These are phyloP conservation scores for Penicillium corylophilum DNA, from an alignment of 2,329 filamentous ascomycete genomes.

Conservation along the genomic window DNA sequence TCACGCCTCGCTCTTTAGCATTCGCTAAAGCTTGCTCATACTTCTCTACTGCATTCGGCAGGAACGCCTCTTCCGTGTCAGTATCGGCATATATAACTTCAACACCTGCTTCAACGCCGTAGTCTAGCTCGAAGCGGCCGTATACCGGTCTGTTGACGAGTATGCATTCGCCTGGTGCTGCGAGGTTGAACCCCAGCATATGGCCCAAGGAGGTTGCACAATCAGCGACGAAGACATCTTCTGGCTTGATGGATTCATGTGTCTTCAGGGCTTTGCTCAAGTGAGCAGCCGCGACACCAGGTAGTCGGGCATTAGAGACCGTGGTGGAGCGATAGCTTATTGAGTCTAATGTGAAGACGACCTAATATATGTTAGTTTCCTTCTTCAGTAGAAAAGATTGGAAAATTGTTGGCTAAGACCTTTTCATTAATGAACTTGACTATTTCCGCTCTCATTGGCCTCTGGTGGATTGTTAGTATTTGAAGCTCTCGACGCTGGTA, in stretches of 20 bases:
- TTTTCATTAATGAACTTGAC: slow-evolving; percentile 41
- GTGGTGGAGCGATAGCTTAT: slow-evolving; percentile 45
- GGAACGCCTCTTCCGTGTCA: slow-evolving; percentile 40
- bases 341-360: slow-evolving; percentile 33
- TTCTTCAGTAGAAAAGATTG: no score
- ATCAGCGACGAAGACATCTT: slow-evolving; percentile 43
- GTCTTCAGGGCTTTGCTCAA: slow-evolving; percentile 46
- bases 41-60: slow-evolving; percentile 26
- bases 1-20: slow-evolving; percentile 33
- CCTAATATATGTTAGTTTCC: slow-evolving; percentile 10
- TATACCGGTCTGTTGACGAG: slow-evolving; percentile 50
- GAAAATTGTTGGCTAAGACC: slow-evolving; percentile 8
- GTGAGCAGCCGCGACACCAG: slow-evolving; percentile 41
- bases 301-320: slow-evolving; percentile 40
- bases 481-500: not conserved
- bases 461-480: slow-evolving; percentile 21
- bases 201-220: slow-evolving; percentile 46
- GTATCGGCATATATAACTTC: slow-evolving; percentile 43
- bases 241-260: slow-evolving; percentile 30
- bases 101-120: slow-evolving; percentile 45
- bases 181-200: slow-evolving; percentile 45
- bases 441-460: slow-evolving; percentile 39
- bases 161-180: slow-evolving; percentile 48
- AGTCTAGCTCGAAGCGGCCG: slow-evolving; percentile 50
- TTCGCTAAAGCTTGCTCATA: slow-evolving; percentile 41